Conservation (phyloP, 768 basidiomycete genomes). For the Mycena amicta region DNA sequence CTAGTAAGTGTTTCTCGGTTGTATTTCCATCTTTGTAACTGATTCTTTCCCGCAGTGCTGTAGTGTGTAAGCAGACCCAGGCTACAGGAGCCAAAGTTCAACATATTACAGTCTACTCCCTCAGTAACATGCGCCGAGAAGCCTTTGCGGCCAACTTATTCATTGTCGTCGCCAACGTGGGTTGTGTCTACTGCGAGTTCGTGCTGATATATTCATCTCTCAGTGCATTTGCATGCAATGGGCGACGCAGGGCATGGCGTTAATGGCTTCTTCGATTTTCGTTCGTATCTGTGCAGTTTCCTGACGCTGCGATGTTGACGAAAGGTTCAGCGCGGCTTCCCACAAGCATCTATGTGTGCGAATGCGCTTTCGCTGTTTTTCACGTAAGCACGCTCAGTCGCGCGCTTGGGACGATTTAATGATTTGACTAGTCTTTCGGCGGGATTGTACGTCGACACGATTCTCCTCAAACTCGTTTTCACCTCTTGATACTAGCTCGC, state of each 20-base stretch:
- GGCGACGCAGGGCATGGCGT: slow-evolving; percentile 27
- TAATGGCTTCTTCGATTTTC: slow-evolving; percentile 31
- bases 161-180: slow-evolving; percentile 35
- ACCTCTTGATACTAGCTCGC: slow-evolving; percentile 1
- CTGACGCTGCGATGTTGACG: not conserved
- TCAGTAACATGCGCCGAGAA: slow-evolving; percentile 31
- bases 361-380: slow-evolving; percentile 27
- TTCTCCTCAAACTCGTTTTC: not conserved
- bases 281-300: not conserved
- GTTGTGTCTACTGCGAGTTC: not conserved
- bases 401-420: no score
- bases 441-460: slow-evolving; percentile 13
- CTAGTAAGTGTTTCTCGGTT: slow-evolving; percentile 19
- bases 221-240: slow-evolving; percentile 26
- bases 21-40: not conserved
- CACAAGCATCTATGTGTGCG: slow-evolving; percentile 34
- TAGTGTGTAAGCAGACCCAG: slow-evolving; percentile 22
- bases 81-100: no score
- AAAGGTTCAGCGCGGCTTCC: slow-evolving; percentile 28
- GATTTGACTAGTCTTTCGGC: slow-evolving; percentile 11
- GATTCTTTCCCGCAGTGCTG: slow-evolving; percentile 4
- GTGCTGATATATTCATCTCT: not conserved
- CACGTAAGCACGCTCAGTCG: slow-evolving; percentile 6
- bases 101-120: slow-evolving; percentile 16
- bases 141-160: slow-evolving; percentile 38